Percentiles rank a stretch among this genome's conserved stretches.
phyloP scores from a whole-genome alignment of 2,329 filamentous ascomycete species.

The Colletotrichum sidae region DNA sequence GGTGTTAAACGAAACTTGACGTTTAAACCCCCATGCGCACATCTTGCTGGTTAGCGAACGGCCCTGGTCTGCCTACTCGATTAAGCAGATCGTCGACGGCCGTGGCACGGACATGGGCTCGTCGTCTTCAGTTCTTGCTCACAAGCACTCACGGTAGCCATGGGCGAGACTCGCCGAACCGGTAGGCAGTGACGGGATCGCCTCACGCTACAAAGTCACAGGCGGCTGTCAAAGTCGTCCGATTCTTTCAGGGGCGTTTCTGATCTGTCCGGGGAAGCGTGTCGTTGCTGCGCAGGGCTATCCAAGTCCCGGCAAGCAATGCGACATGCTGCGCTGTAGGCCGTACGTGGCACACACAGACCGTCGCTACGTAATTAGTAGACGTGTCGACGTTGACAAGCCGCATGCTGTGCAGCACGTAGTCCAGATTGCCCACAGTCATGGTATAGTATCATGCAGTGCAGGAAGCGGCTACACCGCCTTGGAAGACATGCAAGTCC shows the following conservation, averaged over 20 bases:
- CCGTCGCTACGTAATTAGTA: conserved; percentile 3
- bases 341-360: conserved; percentile 31
- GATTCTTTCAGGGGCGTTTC: conserved; percentile 13
- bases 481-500: conserved; percentile 31
- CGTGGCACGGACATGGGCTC: conserved; percentile 31
- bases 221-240: neutral
- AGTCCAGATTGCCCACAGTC: too few species aligned
- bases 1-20: conserved; percentile 22
- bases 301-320: conserved; percentile 33
- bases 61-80: conserved; percentile 27
- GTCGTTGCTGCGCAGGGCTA: conserved; percentile 20
- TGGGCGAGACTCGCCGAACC: neutral
- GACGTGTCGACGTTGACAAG: conserved; percentile 14
- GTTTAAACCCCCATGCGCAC: conserved; percentile 23
- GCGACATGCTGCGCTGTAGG: conserved; percentile 8
- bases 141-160: neutral
- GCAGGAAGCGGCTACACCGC: conserved; percentile 30
- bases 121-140: neutral
- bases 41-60: conserved; percentile 19
- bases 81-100: conserved; percentile 27
- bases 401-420: neutral
- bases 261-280: conserved; percentile 27
- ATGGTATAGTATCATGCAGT: neutral
- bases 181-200: neutral
- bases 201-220: neutral